Evolutionary conservation across 768 basidiomycete genomes (phyloP), one percentile per base, ranked within the genome.

Genomic region (Fomitopsis serialis): DNA sequence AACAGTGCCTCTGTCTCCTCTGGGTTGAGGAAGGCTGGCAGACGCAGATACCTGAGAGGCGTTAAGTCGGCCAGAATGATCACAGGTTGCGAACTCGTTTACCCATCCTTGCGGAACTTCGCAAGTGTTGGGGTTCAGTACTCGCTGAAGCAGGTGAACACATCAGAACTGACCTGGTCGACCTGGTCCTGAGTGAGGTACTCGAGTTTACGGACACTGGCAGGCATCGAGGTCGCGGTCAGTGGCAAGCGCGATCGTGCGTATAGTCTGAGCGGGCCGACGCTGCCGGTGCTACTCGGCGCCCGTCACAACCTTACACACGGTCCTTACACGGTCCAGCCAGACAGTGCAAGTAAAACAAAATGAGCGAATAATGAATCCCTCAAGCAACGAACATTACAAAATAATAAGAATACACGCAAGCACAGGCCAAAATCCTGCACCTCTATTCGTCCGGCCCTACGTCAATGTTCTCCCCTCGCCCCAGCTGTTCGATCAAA

Each of bases 21-120:
- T n/a, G 63, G 53, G 6, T 71, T 66, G 49, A 95, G 74, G 69
- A 98, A 98, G 12, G 70, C 70, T 0, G 86, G 87, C 40, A 99
- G 63, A 50, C 91, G 69, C 40, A 97, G 78, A 61, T 95, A 96
- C 42, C 93, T 93, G 37, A 53, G 17, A 27, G 6, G 12, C 8
- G 4, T 49, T 34, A 27, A 32, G n/a, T 17, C 19, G n/a, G 11
- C 40, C 6, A 19, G 12, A 42, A 23, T n/a, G 19, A n/a, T 11
- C 21, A 36, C 17, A 2, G 2, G 2, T 17, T 21, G 23, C 44
- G 43, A 45, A n/a, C 23, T 4, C n/a, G 51, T 77, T 52, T 52
- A 82, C 85, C 84, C 85, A 53, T 84, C 73, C 57, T 67, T 68
- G 64, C 80, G 68, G 63, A 87, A 85, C 83, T 86, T 43, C 8